These are phyloP conservation scores for Mycena vulgaris DNA, from an alignment of 768 basidiomycete genomes.

Conservation along the genomic window DNA sequence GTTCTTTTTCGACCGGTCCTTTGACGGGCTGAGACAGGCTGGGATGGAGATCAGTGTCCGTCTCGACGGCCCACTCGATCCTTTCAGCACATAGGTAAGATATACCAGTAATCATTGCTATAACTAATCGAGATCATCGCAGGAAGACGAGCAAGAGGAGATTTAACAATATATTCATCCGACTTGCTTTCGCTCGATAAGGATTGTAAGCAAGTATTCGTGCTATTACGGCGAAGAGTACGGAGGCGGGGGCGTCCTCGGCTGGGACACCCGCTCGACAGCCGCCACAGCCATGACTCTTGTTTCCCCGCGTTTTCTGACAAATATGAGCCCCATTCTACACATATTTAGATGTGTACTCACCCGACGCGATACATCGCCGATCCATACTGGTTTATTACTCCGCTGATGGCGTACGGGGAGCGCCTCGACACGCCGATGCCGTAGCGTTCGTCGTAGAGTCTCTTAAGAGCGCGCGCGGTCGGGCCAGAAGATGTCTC, in stretches of 20 bases:
- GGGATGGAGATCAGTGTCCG: constrained; percentile 27
- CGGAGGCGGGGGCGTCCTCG: constrained; percentile 50
- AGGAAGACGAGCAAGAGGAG: too few relatives aligned
- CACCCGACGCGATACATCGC: constrained; percentile 85
- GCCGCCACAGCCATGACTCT: constrained; percentile 70
- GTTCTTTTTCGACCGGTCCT: constrained; percentile 32
- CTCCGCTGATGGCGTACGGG: constrained; percentile 87
- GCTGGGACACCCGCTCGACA: constrained; percentile 54
- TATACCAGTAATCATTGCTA: too few relatives aligned
- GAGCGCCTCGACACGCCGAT: constrained; percentile 79
- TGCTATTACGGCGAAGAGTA: too few relatives aligned
- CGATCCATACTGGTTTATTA: constrained; percentile 86
- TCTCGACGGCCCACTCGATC: constrained; percentile 28
- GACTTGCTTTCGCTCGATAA: too few relatives aligned
- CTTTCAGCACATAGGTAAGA: not conserved
- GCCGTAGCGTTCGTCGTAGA: constrained; percentile 79
- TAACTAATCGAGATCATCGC: too few relatives aligned
- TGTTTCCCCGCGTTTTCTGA: constrained; percentile 72
- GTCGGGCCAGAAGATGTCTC: constrained; percentile 85
- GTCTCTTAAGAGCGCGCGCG: constrained; percentile 83
- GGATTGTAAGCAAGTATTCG: too few relatives aligned
- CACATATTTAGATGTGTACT: constrained; percentile 46
- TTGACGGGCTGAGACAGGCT: constrained; percentile 18
- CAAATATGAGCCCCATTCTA: constrained; percentile 20
- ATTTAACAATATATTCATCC: too few relatives aligned